Evolutionary conservation across 2,329 filamentous ascomycete species (phyloP), one percentile per base, ranked within the genome.

Genomic region (Pyricularia pennisetigena): DNA sequence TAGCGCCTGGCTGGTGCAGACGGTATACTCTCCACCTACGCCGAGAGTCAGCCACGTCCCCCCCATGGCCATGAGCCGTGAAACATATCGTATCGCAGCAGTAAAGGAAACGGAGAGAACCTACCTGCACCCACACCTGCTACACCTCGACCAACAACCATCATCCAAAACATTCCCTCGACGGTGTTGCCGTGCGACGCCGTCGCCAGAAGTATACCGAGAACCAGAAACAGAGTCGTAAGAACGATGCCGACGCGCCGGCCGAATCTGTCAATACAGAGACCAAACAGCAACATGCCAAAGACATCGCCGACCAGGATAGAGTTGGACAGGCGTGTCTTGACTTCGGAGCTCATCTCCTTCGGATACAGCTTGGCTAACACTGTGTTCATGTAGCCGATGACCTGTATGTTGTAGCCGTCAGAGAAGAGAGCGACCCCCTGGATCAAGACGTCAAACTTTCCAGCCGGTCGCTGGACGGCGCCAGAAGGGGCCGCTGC

Each of bases 251-350:
- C 82, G 0, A 78, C 82, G 59, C 79, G 78, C 57, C 83, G 78
- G n/a, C 83, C 83, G 4, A 85, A 72, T 23, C 80, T 79, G 72
- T 85, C 83, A 70, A 83, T 82, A 7, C 82, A 72, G 10, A 80
- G 75, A 7, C 84, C 83, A 69, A 86, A 85, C 70, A 81, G 76
- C 8, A 86, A 74, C 80, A 86, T 87, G 66, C 85, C 85, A 66
- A 86, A 75, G 68, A 86, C 85, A 74, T 84, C 82, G 64, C 85
- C 85, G 66, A 86, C 81, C 5, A 86, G 77, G 70, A 83, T 84
- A 2, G 84, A 80, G 71, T 87, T 86, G 59, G 82, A 83, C 3
- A 87, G 79, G 6, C 84, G 78, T 2, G 81, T 78, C 72, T 83
- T 82, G 72, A 84, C 82, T 12, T 76, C 72, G 12, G 73, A 75